phyloP scores from a whole-genome alignment of 1,139 yeast species.

The Tardiomyces digboiensis region DNA sequence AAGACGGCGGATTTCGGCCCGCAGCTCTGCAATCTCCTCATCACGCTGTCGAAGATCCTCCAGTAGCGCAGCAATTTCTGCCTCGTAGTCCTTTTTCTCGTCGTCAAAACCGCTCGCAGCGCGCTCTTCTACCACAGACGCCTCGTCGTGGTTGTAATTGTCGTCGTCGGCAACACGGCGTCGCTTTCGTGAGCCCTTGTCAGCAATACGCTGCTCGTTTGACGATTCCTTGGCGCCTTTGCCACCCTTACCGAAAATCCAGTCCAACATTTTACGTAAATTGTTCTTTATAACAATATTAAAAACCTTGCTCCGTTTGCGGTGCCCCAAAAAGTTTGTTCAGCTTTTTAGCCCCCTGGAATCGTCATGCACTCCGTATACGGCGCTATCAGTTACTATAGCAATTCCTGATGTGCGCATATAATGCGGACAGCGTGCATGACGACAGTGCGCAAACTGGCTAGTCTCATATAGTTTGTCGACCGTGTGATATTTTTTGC shows the following conservation, averaged over 20 bases:
- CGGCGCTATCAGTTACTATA: background rate
- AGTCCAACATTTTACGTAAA: background rate
- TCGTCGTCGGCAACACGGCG: background rate
- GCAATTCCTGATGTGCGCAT: no score
- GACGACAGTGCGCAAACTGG: no score
- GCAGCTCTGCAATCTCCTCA: conserved; percentile 5
- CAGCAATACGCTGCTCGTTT: background rate
- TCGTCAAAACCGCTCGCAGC: conserved; percentile 1
- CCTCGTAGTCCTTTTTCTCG: conserved; percentile 1
- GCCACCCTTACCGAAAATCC: background rate
- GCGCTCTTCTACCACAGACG: background rate
- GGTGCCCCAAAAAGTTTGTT: background rate
- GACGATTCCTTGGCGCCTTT: background rate
- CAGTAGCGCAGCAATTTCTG: conserved; percentile 3
- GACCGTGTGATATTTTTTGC: no score
- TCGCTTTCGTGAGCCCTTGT: background rate
- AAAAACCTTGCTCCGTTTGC: no score
- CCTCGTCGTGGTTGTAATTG: background rate
- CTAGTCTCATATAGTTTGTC: no score
- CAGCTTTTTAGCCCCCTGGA: background rate
- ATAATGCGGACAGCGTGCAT: no score
- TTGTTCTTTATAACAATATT: no score
- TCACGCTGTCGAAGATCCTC: conserved; percentile 2
- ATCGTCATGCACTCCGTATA: background rate
- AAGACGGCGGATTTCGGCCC: background rate